Conservation (phyloP, 441 rosid species). For the Gossypium davidsonii region DNA sequence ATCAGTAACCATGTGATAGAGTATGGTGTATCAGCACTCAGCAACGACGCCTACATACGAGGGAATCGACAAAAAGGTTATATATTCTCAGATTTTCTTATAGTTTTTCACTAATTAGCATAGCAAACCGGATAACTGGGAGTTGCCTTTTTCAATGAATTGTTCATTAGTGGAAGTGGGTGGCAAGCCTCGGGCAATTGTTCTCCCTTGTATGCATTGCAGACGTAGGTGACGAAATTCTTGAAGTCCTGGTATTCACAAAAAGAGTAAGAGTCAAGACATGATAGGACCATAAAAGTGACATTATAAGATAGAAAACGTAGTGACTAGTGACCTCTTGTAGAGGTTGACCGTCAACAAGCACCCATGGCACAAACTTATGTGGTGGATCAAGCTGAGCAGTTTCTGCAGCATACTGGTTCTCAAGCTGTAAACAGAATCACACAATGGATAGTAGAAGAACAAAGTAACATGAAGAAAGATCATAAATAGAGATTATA, state of each 20-base stretch:
- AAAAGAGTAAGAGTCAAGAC: background rate
- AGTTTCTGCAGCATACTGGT: conserved; percentile 33
- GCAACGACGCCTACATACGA: background rate
- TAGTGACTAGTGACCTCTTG: conserved; percentile 32
- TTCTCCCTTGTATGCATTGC: conserved; percentile 35
- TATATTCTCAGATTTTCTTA: background rate
- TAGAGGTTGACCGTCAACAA: conserved; percentile 37
- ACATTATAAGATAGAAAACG: background rate
- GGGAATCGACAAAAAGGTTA: background rate
- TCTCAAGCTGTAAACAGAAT: conserved; percentile 31
- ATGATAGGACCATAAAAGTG: background rate
- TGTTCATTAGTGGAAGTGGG: conserved; percentile 11
- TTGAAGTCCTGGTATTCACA: conserved; percentile 28
- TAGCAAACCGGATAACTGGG: background rate
- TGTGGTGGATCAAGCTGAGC: conserved; percentile 37
- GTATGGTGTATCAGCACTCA: conserved; percentile 5
- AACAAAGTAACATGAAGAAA: background rate
- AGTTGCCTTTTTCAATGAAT: background rate
- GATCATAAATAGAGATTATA: background rate
- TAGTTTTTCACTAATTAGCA: background rate
- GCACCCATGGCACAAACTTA: conserved; percentile 44
- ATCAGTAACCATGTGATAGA: background rate
- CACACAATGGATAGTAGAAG: background rate
- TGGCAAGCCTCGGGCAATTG: conserved; percentile 32
- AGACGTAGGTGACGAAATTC: conserved; percentile 34